A percentile compares a stretch with the other conserved stretches of the same genome.
Conservation (phyloP, 495 filamentous ascomycete genomes). For the Parathielavia appendiculata region DNA sequence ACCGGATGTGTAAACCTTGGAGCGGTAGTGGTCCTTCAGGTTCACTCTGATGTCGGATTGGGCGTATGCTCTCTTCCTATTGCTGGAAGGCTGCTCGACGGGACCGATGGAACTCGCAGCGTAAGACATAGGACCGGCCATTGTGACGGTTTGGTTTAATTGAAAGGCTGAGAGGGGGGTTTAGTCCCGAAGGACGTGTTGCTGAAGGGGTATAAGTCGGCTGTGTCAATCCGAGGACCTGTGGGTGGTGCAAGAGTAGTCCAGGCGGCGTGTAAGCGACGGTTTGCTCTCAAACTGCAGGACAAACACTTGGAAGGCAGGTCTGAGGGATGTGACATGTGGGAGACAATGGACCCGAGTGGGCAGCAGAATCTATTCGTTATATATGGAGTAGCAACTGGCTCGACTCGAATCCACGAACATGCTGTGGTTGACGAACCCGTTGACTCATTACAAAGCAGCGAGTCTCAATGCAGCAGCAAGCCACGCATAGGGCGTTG, state of each 20-base stretch:
- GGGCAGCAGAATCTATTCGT: neutral
- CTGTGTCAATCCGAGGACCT: neutral
- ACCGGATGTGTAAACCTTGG: conserved; percentile 47
- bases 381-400: neutral
- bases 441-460: conserved; percentile 25
- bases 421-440: neutral
- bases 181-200: neutral
- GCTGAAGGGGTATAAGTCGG: neutral
- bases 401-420: neutral
- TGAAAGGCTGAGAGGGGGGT: neutral
- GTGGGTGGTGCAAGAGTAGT: neutral
- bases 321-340: neutral
- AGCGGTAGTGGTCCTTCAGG: conserved; percentile 42
- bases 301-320: neutral
- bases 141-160: too few species aligned
- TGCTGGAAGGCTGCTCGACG: conserved; percentile 1
- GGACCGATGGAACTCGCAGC: conserved; percentile 14
- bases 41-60: conserved; percentile 40
- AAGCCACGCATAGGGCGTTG: neutral
- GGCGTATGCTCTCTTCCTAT: conserved; percentile 17
- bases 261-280: neutral
- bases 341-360: neutral
- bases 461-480: neutral
- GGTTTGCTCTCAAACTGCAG: neutral
- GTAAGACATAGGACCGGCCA: neutral